phyloP scores from a whole-genome alignment of 1,139 yeast species.

The Candida neerlandica region DNA sequence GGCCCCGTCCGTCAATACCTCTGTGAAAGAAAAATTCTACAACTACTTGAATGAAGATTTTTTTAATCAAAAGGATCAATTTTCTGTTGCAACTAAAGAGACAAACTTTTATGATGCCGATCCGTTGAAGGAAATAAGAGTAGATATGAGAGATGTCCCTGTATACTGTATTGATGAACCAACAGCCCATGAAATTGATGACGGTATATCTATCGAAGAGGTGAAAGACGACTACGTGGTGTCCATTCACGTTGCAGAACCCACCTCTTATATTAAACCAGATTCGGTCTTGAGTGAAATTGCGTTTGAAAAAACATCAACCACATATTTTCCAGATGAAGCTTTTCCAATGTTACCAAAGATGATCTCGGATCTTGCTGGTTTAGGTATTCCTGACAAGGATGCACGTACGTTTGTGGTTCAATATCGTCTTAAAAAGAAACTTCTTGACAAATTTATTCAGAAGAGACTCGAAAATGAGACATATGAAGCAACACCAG shows the following conservation, averaged over 20 bases:
- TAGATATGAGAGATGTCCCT: constrained; percentile 43
- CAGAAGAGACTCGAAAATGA: constrained; percentile 21
- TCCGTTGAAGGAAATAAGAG: constrained; percentile 33
- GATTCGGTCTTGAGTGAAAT: constrained; percentile 52
- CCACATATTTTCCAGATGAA: constrained; percentile 75
- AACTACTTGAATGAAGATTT: constrained; percentile 26
- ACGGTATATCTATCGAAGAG: constrained; percentile 71
- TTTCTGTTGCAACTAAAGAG: neutral
- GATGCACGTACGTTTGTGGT: constrained; percentile 43
- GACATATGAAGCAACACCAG: constrained; percentile 16
- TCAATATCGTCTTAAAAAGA: constrained; percentile 31
- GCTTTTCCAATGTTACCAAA: constrained; percentile 72
- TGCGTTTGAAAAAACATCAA: constrained; percentile 64
- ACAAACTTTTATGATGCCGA: constrained; percentile 38
- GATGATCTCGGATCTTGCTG: constrained; percentile 53
- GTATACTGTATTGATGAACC: constrained; percentile 86
- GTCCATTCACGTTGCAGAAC: constrained; percentile 86
- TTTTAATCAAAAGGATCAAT: neutral
- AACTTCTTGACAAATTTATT: constrained; percentile 28
- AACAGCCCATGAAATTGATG: constrained; percentile 89
- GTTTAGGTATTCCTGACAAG: constrained; percentile 53
- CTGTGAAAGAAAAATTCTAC: constrained; percentile 46
- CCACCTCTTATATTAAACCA: constrained; percentile 62
- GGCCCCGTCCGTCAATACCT: constrained; percentile 38
- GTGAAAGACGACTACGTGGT: constrained; percentile 41